These are phyloP conservation scores for Trichosanthes truncata DNA, from an alignment of 306 rosid species.

Conservation along the genomic window DNA sequence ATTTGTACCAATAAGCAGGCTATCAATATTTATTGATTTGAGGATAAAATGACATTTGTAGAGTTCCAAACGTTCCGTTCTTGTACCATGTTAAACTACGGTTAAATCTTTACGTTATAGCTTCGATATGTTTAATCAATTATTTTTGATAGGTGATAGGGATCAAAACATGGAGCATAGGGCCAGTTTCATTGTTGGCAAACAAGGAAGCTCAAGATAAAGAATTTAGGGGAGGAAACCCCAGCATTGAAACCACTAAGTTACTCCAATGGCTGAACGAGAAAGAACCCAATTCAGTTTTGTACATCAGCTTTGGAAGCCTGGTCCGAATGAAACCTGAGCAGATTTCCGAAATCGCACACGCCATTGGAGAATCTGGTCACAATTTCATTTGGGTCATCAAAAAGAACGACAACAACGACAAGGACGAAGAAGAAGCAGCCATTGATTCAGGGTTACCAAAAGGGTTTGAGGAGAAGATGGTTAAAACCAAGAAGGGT, in stretches of 20 bases:
- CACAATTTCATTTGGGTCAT: slow-evolving; percentile 8
- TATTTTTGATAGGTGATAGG: background rate
- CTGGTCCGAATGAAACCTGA: background rate
- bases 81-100: too few species aligned
- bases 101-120: too few species aligned
- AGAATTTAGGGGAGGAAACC: background rate
- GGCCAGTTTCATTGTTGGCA: background rate
- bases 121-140: background rate
- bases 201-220: background rate
- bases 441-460: background rate
- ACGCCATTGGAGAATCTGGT: background rate
- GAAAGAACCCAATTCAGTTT: slow-evolving; percentile 4
- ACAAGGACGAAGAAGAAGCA: background rate
- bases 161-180: background rate
- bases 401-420: background rate
- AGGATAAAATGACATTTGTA: too few species aligned
- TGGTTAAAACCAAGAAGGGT: background rate
- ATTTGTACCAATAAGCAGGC: too few species aligned
- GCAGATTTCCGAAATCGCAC: slow-evolving; percentile 12
- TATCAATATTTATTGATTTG: too few species aligned
- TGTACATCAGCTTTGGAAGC: slow-evolving; percentile 11
- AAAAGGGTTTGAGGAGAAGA: background rate
- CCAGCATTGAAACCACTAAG: background rate
- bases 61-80: too few species aligned
- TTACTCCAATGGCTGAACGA: slow-evolving; percentile 8